These are phyloP conservation scores for Candida piceae DNA, from an alignment of 805 yeast species.

Conservation along the genomic window DNA sequence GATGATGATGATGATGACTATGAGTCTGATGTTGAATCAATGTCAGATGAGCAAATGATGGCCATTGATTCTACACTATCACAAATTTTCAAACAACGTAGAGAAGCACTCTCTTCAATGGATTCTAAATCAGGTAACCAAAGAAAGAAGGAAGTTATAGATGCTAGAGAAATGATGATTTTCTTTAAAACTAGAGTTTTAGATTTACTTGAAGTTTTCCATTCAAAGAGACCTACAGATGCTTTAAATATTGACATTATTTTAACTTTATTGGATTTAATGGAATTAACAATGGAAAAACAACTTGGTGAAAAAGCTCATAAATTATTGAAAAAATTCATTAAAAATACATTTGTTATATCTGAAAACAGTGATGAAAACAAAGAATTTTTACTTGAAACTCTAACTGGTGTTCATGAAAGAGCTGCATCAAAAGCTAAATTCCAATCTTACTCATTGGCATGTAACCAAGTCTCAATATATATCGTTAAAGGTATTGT, in stretches of 20 bases:
- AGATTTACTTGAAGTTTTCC: constrained; percentile 67
- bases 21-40: constrained; percentile 67
- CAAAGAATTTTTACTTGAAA: constrained; percentile 13
- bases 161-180: constrained; percentile 75
- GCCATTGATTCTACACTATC: constrained; percentile 84
- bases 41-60: constrained; percentile 97
- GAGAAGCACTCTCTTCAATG: constrained; percentile 49
- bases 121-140: constrained; percentile 53
- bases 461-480: constrained; percentile 64
- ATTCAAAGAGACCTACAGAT: constrained; percentile 40
- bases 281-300: constrained; percentile 65
- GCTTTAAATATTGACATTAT: constrained; percentile 39
- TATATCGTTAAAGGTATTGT: constrained; percentile 56
- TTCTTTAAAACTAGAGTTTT: constrained; percentile 74
- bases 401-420: constrained; percentile 39
- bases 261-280: constrained; percentile 53
- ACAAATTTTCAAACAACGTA: constrained; percentile 77
- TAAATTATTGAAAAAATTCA: constrained; percentile 59
- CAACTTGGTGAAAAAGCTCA: constrained; percentile 70
- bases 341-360: constrained; percentile 37
- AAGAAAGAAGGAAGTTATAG: constrained; percentile 66
- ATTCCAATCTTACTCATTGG: constrained; percentile 45
- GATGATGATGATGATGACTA: constrained; percentile 46
- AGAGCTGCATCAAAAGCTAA: constrained; percentile 38
- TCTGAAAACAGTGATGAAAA: constrained; percentile 9